Conservation (phyloP, 176 grass and related monocot genomes). For the Carex parvula region DNA sequence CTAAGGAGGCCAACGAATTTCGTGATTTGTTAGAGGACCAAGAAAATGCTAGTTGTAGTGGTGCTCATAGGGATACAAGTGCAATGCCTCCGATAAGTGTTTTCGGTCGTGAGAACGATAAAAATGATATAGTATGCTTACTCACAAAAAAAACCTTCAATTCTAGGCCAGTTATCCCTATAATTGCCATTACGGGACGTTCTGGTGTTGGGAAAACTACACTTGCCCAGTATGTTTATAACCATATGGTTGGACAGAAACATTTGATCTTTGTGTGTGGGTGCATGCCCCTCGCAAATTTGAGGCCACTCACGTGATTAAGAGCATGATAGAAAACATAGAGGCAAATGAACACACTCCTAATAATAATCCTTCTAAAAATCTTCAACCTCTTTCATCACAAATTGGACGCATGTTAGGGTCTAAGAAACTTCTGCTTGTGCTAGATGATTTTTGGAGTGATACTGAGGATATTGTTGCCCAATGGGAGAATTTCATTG, state of each 20-base stretch:
- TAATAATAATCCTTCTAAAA: no score
- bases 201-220: background rate
- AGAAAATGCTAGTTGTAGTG: no score
- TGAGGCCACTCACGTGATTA: background rate
- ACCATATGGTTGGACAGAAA: background rate
- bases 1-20: no score
- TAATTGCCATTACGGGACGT: background rate
- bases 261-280: background rate
- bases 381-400: background rate
- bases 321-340: background rate
- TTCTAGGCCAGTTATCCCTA: background rate
- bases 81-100: background rate
- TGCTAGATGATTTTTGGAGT: background rate
- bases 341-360: rapidly evolving
- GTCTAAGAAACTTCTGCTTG: background rate
- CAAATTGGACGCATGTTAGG: background rate
- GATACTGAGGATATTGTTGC: background rate
- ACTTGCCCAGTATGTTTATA: background rate
- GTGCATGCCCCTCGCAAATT: background rate
- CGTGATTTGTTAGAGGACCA: no score
- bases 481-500: background rate
- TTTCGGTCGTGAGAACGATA: background rate
- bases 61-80: rapidly evolving
- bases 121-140: background rate
- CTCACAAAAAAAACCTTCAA: background rate